Conservation (phyloP, 192 early-diverging fungal genomes). For the Coemansia sp. region DNA sequence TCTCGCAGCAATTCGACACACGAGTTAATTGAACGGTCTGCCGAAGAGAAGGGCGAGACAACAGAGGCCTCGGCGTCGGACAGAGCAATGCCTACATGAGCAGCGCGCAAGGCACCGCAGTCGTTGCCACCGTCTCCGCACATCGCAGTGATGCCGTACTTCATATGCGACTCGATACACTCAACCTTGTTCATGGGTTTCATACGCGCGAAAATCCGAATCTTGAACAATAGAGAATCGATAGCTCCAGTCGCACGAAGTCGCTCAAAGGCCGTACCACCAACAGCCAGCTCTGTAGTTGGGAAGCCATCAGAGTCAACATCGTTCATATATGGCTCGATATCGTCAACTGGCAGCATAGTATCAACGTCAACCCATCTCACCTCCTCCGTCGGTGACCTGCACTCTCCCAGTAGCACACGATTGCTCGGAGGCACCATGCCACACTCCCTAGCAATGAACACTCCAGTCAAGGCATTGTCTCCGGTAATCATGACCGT, state of each 20-base stretch:
- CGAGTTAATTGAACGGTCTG: conserved; percentile 59
- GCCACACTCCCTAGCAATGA: conserved; percentile 64
- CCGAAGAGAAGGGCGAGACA: conserved; percentile 78
- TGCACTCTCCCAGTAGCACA: conserved; percentile 56
- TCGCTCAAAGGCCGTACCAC: conserved; percentile 64
- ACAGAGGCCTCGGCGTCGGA: conserved; percentile 79
- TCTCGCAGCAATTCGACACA: conserved; percentile 71
- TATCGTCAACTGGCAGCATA: not conserved
- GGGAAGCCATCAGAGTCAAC: conserved; percentile 11
- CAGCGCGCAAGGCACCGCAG: conserved; percentile 74
- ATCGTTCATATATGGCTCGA: not conserved
- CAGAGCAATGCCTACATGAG: conserved; percentile 77
- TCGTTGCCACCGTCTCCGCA: conserved; percentile 87
- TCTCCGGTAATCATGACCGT: conserved; percentile 86
- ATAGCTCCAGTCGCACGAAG: conserved; percentile 51
- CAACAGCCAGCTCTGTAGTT: conserved; percentile 62
- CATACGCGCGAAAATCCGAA: conserved; percentile 78
- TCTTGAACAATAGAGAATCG: conserved; percentile 59
- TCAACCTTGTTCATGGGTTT: conserved; percentile 71
- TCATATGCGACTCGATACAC: conserved; percentile 73
- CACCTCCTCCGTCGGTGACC: conserved; percentile 31
- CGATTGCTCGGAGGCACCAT: conserved; percentile 36
- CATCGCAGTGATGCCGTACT: conserved; percentile 75
- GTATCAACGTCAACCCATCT: conserved; percentile 65
- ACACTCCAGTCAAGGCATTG: conserved; percentile 69